These are phyloP conservation scores for Wickerhamomyces ciferrii DNA, from an alignment of 805 yeast genomes.

Conservation along the genomic window DNA sequence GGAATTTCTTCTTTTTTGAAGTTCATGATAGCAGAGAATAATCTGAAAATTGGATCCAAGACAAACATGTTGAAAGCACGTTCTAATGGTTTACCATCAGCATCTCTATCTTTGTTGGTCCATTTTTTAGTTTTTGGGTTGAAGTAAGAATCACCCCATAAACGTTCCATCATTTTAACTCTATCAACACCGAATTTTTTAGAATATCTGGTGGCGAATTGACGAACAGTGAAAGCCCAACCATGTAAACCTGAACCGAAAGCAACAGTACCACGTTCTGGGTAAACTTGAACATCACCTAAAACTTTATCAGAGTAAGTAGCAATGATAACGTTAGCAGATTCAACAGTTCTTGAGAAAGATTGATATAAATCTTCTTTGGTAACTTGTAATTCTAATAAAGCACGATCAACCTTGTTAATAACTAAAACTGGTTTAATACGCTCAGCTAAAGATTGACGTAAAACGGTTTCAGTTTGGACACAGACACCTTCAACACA, in stretches of 20 bases:
- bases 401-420: conserved; percentile 99
- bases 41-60: conserved; percentile 97
- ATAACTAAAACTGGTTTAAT: conserved; percentile 97
- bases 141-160: conserved; percentile 99
- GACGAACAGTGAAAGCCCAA: conserved; percentile 99
- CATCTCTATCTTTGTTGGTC: conserved; percentile 94
- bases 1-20: conserved; percentile 97
- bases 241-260: conserved; percentile 99
- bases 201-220: conserved; percentile 96
- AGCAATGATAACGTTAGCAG: conserved; percentile 96
- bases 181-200: conserved; percentile 99
- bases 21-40: conserved; percentile 97
- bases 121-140: conserved; percentile 99
- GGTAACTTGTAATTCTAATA: conserved; percentile 96
- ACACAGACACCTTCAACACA: conserved; percentile 99
- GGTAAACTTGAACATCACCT: conserved; percentile 98
- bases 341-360: conserved; percentile 97
- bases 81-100: conserved; percentile 92
- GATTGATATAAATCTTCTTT: conserved; percentile 99
- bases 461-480: conserved; percentile 98
- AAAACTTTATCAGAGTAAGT: conserved; percentile 86
- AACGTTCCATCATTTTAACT: conserved; percentile 96
- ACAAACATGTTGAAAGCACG: conserved; percentile 99
- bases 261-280: conserved; percentile 98
- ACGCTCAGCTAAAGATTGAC: conserved; percentile 99